These are phyloP conservation scores for Wickerhamomyces sp. DNA, from an alignment of 1,139 yeast species.

Conservation along the genomic window DNA sequence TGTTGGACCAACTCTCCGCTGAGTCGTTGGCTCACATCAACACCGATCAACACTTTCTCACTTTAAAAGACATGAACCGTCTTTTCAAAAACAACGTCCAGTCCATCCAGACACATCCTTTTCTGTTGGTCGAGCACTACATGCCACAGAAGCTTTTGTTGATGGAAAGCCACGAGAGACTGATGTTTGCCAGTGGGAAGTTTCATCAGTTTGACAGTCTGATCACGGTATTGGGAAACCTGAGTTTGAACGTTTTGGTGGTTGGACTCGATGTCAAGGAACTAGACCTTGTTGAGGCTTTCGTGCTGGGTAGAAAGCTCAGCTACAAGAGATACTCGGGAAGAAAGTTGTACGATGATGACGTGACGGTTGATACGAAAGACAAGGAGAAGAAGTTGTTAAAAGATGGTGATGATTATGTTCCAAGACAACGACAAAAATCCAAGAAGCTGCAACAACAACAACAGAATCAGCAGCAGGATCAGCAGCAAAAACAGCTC, in stretches of 20 bases:
- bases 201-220: conserved; percentile 49
- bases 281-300: conserved; percentile 64
- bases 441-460: too few species aligned
- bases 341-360: conserved; percentile 9
- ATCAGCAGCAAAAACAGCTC: too few species aligned
- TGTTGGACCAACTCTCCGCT: conserved; percentile 27
- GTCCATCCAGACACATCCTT: conserved; percentile 57
- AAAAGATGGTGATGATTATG: conserved; percentile 35
- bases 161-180: conserved; percentile 55
- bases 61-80: conserved; percentile 28
- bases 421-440: conserved; percentile 18
- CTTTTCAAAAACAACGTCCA: conserved; percentile 46
- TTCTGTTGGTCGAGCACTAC: conserved; percentile 66
- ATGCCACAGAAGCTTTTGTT: conserved; percentile 63
- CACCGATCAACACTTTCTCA: conserved; percentile 19
- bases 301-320: conserved; percentile 54
- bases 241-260: conserved; percentile 26
- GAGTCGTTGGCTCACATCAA: conserved; percentile 5
- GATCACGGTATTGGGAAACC: conserved; percentile 29
- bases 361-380: not conserved
- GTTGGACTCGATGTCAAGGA: conserved; percentile 62
- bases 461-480: too few species aligned
- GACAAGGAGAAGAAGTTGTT: conserved; percentile 22
- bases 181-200: conserved; percentile 54
- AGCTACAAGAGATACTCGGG: conserved; percentile 59